Base-by-base conservation (phyloP, 148 eudicot genomes). In the Rhododendron ferrugineum region DNA sequence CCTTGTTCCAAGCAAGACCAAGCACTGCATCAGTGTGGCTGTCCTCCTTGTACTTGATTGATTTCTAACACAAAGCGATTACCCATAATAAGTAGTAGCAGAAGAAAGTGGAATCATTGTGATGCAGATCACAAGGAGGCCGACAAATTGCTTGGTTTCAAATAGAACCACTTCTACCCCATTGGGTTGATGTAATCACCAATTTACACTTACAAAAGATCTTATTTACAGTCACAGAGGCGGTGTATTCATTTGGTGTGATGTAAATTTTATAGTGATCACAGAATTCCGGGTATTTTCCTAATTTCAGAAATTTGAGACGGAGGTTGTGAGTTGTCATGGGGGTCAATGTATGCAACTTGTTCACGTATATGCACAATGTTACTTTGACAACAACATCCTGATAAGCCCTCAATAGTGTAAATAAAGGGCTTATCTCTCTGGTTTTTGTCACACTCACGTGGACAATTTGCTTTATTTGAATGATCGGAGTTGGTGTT, bases 1-100 rank as follows among this genome's bases (percentile, higher is more conserved):
- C 96, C 88, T 93, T 96, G 91, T 96, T 97, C 99, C 98, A 95
- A 68, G 99, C 92, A 88, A 97, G 98, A 85, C 96, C 97, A 81
- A 95, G 95, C 60, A 97, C 98, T 26, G 99, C 85, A 85, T 94
- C 99, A 3, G 97, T 94, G 88, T 96, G 99, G 87, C 99, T 96
- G 79, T 89, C 99, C 68, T 91, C 88, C 89, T 93, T 93, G 86
- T 94, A 95, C 83, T 93, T 94, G 90, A 92, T 87, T 74, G 96
- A 91, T 92, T 89, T 91, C 99, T 96, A 75, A 44, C 74, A 70
- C 80, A 80, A 79, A 64, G 23, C 36, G 80, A 56, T 42, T 30
- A 56, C 77, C 47, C 60, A 46, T 18, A 78, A 52, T 54, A 23
- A 40, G 34, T n/a, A 60, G 37, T 78, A 16, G 40, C 22, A 66